Evolutionary conservation across 257 asterid species (phyloP).

Genomic region (Gynochthodes officinalis): DNA sequence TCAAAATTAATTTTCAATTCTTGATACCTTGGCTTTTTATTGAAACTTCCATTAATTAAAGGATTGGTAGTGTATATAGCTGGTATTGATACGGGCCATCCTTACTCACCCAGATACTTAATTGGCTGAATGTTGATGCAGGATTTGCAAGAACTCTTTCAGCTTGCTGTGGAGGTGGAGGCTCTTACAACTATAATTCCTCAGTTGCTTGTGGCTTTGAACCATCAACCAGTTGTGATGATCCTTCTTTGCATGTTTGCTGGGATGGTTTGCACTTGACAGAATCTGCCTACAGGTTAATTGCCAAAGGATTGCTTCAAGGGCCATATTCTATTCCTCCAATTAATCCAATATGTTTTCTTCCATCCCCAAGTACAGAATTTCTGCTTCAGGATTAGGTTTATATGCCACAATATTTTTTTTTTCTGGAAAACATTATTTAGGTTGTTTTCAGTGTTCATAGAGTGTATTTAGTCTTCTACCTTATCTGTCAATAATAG

Average conservation of each 20-base stretch:
- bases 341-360: background rate
- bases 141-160: slow-evolving; percentile 11
- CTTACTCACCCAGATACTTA: too few species aligned
- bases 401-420: too few species aligned
- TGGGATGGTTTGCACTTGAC: slow-evolving; percentile 35
- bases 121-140: background rate
- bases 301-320: slow-evolving; percentile 18
- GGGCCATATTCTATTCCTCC: slow-evolving; percentile 16
- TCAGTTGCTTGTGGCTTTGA: slow-evolving; percentile 9
- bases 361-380: background rate
- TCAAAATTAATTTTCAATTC: too few species aligned
- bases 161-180: slow-evolving; percentile 30
- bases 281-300: slow-evolving; percentile 20
- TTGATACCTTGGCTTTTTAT: too few species aligned
- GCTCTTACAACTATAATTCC: slow-evolving; percentile 21
- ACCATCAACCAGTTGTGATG: slow-evolving; percentile 7
- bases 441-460: too few species aligned
- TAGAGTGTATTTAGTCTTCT: too few species aligned
- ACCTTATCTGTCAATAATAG: too few species aligned
- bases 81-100: too few species aligned
- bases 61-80: too few species aligned
- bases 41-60: too few species aligned
- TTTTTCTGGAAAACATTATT: too few species aligned
- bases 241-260: slow-evolving; percentile 11
- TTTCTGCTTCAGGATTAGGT: too few species aligned